Base-by-base conservation (phyloP, 179 eudicot species). In the Amaranthus tricolor region DNA sequence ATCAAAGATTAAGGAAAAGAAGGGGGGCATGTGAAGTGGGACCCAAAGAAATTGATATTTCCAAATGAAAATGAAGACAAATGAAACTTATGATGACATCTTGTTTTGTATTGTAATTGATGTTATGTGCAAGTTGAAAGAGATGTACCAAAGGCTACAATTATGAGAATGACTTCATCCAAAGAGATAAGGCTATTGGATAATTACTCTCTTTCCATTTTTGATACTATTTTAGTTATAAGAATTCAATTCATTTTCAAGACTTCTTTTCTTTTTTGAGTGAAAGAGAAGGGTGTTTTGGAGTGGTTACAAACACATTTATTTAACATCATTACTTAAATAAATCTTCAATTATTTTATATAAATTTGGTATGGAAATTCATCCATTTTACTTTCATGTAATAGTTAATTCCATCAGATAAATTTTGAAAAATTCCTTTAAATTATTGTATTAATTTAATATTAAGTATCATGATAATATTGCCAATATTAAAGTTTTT, bases 41-140 rank as follows among this genome's bases (percentile, higher is more conserved):
- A 9, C 74, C 40, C 80, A 43, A 62, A 62, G 72, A 69, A 76
- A 71, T 69, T 70, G 76, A 76, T 71, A 61, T 72, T 66, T 71
- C 69, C 74, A 66, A 80, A 70, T 80, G 77, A 70, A 67, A 72
- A 72, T 66, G 72, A 72, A 21, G 79, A 76, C 80, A 76, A 80
- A 58, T 15, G 47, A 72, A 56, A 78, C 49, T 57, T 51, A 65
- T 58, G 59, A 66, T 58, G 70, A 50, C 79, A 68, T 52, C 15
- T 49, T 31, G 44, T 24, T 40, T 45, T 63, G 45, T 63, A 6
- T 54, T 58, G 11, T 54, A 67, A 78, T 73, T 66, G 77, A 73
- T 66, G 64, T 76, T 64, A 66, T 57, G 52, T 58, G 73, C 67
- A 73, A 78, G 62, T 78, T 66, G 81, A 73, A 64, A 77, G 66